Conservation (phyloP, 257 asterid genomes). For the Nicotiana obtusifolia region DNA sequence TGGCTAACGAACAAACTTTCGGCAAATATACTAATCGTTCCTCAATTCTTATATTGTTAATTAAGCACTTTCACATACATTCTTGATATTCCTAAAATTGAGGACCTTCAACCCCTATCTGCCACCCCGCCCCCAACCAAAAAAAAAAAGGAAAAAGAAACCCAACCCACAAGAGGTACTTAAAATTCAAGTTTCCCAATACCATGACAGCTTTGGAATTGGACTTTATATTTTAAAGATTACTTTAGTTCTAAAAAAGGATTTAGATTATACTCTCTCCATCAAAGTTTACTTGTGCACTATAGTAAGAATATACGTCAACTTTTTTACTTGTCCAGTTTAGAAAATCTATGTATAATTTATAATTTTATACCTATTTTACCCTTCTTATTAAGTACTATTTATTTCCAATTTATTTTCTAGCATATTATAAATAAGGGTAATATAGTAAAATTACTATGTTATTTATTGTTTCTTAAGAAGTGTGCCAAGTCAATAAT, state of each 20-base stretch:
- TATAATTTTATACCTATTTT: too few species aligned
- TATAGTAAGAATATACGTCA: too few species aligned
- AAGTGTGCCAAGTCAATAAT: too few species aligned
- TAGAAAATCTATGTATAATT: too few species aligned
- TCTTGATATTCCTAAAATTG: constrained; percentile 8
- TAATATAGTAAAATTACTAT: too few species aligned
- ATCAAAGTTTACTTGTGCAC: too few species aligned
- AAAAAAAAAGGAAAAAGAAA: not conserved
- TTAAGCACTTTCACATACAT: constrained; percentile 17
- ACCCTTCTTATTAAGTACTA: too few species aligned
- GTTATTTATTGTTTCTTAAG: too few species aligned
- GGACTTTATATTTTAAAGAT: not conserved
- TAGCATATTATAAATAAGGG: too few species aligned
- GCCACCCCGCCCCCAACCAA: not conserved
- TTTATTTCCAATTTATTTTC: too few species aligned
- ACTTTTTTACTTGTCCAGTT: too few species aligned
- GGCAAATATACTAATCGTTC: constrained; percentile 11
- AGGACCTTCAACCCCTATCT: not conserved
- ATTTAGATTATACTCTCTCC: not conserved
- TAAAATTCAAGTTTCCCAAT: not conserved
- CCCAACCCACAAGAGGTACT: not conserved
- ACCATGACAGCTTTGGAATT: not conserved
- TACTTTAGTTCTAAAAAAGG: not conserved
- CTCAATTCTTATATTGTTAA: constrained; percentile 18
- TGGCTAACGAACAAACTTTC: constrained; percentile 23